These are phyloP conservation scores for Lupinus albus DNA, from an alignment of 306 rosid genomes.

Conservation along the genomic window DNA sequence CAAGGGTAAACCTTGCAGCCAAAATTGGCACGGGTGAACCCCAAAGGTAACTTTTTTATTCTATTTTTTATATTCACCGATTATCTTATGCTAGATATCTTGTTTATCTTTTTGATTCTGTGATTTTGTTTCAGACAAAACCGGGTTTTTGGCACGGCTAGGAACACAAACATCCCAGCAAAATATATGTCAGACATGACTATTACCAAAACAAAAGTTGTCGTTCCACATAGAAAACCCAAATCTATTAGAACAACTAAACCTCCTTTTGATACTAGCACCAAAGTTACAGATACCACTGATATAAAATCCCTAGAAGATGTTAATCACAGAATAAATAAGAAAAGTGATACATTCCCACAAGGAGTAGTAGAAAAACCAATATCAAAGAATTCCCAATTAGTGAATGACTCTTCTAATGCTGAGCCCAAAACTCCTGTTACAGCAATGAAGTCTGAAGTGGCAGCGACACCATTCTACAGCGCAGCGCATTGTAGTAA, in stretches of 20 bases:
- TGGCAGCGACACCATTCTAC: conserved; percentile 37
- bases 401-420: not conserved
- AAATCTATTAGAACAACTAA: conserved; percentile 25
- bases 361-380: not conserved
- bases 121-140: conserved; percentile 32
- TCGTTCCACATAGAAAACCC: not conserved
- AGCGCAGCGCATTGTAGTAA: conserved; percentile 44
- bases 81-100: not conserved
- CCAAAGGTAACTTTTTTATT: not conserved
- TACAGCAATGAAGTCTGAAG: conserved; percentile 4
- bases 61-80: not conserved
- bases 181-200: conserved; percentile 6
- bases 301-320: conserved; percentile 15
- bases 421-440: conserved; percentile 39
- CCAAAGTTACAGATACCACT: not conserved
- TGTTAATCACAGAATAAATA: conserved; percentile 2
- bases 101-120: not conserved
- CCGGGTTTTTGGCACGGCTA: conserved; percentile 38
- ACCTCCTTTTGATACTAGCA: not conserved
- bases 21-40: not conserved
- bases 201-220: conserved; percentile 15
- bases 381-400: not conserved
- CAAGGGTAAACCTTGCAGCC: conserved; percentile 8
- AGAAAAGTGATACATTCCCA: conserved; percentile 11
- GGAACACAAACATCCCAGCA: conserved; percentile 35